A percentile compares a stretch with the other conserved stretches of the same genome.
These are phyloP conservation scores for Apophysomyces trapeziformis DNA, from an alignment of 371 early-diverging fungal species.

Conservation along the genomic window DNA sequence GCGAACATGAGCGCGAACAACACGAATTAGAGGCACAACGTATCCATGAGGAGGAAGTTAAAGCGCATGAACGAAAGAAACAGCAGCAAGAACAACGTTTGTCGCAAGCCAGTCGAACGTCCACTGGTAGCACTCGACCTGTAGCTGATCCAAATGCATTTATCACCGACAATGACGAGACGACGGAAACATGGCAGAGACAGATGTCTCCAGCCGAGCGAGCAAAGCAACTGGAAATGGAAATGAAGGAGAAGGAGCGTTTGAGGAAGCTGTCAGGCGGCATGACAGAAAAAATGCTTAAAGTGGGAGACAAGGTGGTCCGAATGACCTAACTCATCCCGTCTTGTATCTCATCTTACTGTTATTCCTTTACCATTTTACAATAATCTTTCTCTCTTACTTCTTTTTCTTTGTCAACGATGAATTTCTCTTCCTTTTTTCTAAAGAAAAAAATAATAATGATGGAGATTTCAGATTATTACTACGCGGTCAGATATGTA, in stretches of 20 bases:
- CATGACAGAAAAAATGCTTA: constrained; percentile 18
- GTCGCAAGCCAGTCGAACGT: neutral
- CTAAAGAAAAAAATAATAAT: no score
- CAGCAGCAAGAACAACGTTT: neutral
- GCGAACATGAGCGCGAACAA: constrained; percentile 2
- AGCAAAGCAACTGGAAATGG: constrained; percentile 31
- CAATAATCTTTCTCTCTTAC: neutral
- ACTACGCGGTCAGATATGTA: neutral
- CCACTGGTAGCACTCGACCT: constrained; percentile 16
- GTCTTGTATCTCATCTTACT: neutral
- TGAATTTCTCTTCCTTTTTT: no score
- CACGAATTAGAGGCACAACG: constrained; percentile 2
- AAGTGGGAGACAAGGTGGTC: constrained; percentile 24
- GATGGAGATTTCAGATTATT: no score
- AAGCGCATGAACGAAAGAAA: neutral
- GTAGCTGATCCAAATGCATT: constrained; percentile 35
- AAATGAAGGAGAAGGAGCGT: constrained; percentile 28
- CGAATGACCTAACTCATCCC: neutral
- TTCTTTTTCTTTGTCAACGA: neutral
- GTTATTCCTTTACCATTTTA: neutral
- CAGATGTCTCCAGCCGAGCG: constrained; percentile 33
- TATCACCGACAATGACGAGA: constrained; percentile 16
- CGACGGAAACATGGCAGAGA: constrained; percentile 21
- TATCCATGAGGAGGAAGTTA: neutral
- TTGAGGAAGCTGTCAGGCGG: constrained; percentile 13